Base-by-base conservation (phyloP, 2,329 filamentous ascomycete genomes). In the Beauveria pseudobassiana region DNA sequence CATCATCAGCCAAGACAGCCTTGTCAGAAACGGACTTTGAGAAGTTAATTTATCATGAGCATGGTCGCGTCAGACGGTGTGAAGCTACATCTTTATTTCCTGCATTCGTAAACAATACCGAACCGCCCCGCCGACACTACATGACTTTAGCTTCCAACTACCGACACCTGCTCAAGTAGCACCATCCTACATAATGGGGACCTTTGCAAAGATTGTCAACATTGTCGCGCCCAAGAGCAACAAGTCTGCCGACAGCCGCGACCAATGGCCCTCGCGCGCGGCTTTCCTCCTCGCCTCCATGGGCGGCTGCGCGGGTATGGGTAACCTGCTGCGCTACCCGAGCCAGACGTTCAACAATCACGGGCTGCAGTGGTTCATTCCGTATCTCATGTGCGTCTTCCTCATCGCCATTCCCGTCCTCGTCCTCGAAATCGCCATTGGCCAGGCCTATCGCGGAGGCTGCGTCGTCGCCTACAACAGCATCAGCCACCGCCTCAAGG, bases 341-440 rank as follows among this genome's bases (percentile, higher is more conserved):
- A 84, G 81, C 0, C 79, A 82, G 45, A 77, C 84, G 2, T 85
- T 82, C 76, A 85, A 84, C 72, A 85, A 85, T 68, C 77, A 82
- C 61, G 82, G 82, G 3, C 73, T 84, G 6, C 82, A 85, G 66
- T 85, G 82, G 82, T 85, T 83, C 69, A 78, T 85, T 20, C 82
- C 82, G 0, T 85, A 85, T 64, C 68, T 84, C 5, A 71, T 84
- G 61, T 79, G 80, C 6, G 76, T 85, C 18, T 80, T 82, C 62
- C 69, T 84, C 12, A 76, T 85, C 62, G 82, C 82, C 43, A 84
- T 85, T 50, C 82, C 82, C 0, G 76, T 78, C 0, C 75, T 85
- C 43, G 77, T 84, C 14, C 76, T 84, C 24, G 82, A 85, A 67
- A 82, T 85, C 56, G 88, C 88, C 59, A 91, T 90, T 58, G 91